Evolutionary conservation across 371 early-diverging fungal species (phyloP).

Genomic region (Lichtheimia corymbifera): DNA sequence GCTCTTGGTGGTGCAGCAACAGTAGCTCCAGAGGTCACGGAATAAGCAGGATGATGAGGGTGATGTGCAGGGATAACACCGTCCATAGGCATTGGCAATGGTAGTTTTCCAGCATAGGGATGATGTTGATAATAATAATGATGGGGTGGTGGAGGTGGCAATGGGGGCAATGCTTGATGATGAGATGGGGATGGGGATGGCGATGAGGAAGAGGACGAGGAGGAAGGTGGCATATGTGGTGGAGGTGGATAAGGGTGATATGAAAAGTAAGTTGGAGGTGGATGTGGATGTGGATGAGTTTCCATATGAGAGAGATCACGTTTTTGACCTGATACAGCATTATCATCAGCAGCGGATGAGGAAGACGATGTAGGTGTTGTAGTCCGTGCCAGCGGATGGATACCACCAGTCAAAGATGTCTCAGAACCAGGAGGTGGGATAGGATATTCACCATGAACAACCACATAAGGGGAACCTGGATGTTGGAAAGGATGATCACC

Average conservation of each 20-base stretch:
- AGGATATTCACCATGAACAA: too few species aligned
- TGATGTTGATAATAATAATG: slow-evolving; percentile 18
- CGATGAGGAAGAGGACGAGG: slow-evolving; percentile 1
- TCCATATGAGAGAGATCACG: neutral
- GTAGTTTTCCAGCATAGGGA: slow-evolving; percentile 6
- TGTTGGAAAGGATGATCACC: slow-evolving; percentile 8
- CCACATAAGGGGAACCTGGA: too few species aligned
- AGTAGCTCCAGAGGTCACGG: slow-evolving; percentile 4
- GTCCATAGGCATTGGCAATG: slow-evolving; percentile 6
- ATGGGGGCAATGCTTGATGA: neutral
- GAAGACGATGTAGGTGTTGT: neutral
- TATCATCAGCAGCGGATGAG: slow-evolving; percentile 12
- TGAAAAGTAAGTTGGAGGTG: slow-evolving; percentile 8
- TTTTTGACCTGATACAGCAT: neutral
- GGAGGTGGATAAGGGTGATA: slow-evolving; percentile 4
- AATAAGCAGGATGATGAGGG: slow-evolving; percentile 5
- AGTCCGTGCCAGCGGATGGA: slow-evolving; percentile 7
- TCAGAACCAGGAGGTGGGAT: too few species aligned
- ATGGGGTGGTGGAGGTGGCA: slow-evolving; percentile 4
- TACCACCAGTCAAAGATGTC: too few species aligned
- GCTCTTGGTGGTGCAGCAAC: slow-evolving; percentile 3
- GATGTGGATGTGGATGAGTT: neutral
- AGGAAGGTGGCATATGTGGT: neutral
- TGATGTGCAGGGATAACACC: slow-evolving; percentile 6
- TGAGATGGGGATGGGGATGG: slow-evolving; percentile 1